These are phyloP conservation scores for Claviceps arundinis DNA, from an alignment of 2,329 filamentous ascomycete genomes.

Conservation along the genomic window DNA sequence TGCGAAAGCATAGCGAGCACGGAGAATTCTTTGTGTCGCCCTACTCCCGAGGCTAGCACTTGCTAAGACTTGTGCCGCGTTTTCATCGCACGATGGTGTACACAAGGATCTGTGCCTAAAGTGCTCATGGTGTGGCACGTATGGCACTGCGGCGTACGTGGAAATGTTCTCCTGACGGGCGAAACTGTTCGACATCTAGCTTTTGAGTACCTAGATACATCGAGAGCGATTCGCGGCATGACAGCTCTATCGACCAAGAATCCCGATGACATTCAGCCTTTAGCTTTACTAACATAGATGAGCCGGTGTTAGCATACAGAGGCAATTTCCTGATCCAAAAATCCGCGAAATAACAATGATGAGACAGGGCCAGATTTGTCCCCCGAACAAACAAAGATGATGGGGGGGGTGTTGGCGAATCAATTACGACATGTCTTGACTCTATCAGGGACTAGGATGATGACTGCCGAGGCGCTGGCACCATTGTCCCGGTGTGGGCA, in stretches of 20 bases:
- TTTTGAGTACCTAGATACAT: not conserved
- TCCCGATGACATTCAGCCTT: not conserved
- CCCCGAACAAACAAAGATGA: not conserved
- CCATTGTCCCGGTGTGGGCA: not conserved
- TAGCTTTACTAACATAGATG: not conserved
- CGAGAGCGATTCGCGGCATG: not conserved
- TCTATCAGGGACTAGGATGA: not conserved
- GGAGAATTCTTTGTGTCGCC: not conserved
- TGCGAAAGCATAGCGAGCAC: not conserved
- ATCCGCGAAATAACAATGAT: not conserved
- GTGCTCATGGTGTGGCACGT: not conserved
- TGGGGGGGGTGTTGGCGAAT: conserved; percentile 1
- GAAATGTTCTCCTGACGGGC: not conserved
- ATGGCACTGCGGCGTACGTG: not conserved
- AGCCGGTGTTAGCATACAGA: not conserved
- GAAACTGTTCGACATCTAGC: not conserved
- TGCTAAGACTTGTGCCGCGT: too few species aligned
- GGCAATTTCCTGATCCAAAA: not conserved
- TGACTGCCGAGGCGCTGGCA: not conserved
- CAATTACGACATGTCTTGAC: not conserved
- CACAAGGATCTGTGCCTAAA: not conserved
- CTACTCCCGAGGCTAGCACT: not conserved
- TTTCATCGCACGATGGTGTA: too few species aligned
- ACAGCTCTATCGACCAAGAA: not conserved
- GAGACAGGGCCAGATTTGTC: conserved; percentile 1